A percentile compares a stretch with the other conserved stretches of the same genome.
phyloP scores from a whole-genome alignment of 73 alveolate species.

The Paraurostyla sp. region DNA sequence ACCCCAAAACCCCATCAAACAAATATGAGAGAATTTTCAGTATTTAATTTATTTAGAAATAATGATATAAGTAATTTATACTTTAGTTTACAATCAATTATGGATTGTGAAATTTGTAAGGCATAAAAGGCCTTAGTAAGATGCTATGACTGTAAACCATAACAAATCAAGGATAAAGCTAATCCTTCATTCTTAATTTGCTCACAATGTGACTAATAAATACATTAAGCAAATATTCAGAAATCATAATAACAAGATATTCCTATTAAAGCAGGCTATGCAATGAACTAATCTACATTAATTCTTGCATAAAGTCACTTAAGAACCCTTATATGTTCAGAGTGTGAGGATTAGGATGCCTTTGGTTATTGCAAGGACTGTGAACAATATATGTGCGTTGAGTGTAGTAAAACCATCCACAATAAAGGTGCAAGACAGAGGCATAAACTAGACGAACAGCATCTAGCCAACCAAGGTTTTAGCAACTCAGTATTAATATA shows the following conservation, averaged over 20 bases:
- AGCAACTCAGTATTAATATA: not conserved
- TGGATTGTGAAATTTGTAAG: constrained; percentile 40
- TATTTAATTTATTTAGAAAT: too few species aligned
- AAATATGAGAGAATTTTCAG: too few species aligned
- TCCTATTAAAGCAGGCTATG: too few species aligned
- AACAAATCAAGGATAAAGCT: not conserved
- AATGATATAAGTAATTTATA: too few species aligned
- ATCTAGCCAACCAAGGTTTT: not conserved
- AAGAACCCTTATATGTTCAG: constrained; percentile 65
- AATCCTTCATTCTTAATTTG: too few species aligned
- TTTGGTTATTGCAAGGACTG: constrained; percentile 75
- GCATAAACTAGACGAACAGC: constrained; percentile 31
- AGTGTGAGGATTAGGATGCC: constrained; percentile 81
- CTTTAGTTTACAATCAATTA: too few species aligned
- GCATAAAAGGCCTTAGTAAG: not conserved
- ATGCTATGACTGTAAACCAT: not conserved
- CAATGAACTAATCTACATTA: too few species aligned
- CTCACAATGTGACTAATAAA: too few species aligned
- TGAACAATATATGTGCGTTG: constrained; percentile 73
- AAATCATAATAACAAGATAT: too few species aligned
- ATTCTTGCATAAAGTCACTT: too few species aligned
- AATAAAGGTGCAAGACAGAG: constrained; percentile 82
- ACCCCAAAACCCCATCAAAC: too few species aligned
- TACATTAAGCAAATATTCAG: too few species aligned
- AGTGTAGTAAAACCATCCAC: constrained; percentile 76